Evolutionary conservation across 2,329 filamentous ascomycete species (phyloP), one percentile per base, ranked within the genome.

Genomic region (Saccharata proteae): DNA sequence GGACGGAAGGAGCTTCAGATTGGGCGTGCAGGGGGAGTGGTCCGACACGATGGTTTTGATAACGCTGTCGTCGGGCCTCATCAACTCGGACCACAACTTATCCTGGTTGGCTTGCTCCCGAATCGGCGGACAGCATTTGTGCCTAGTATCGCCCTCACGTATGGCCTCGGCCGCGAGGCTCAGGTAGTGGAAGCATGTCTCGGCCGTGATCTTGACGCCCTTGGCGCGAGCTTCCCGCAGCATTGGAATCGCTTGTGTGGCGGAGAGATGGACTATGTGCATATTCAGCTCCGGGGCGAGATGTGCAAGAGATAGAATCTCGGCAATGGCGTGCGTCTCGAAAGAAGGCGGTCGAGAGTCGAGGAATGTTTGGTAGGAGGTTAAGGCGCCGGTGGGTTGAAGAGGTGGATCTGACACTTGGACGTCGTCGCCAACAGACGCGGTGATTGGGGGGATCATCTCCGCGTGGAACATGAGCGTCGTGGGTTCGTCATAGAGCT

Each of bases 381-480:
- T 77, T 16, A 86, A 62, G 8, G 79, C 74, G 11, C 83, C 84
- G 16, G 69, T 66, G 4, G 82, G 82, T 1, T 71, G 71, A 5
- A 80, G 60, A 0, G 82, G 80, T 12, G 82, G 73, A 5, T 70
- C 64, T 0, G 80, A 81, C 16, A 61, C 58, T 46, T 82, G 78
- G 4, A 84, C 75, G 16, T 75, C 74, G 52, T 90, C 83, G 32
- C 81, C 80, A 2, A 86, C 80, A 0, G 82, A 85, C 42, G 74
- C 73, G 29, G 80, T 61, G 42, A 86, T 80, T 12, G 84, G 82
- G n/a, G 88, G 85, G 9, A 92, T 77, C 85, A 94, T 96, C 58
- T 98, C 90, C 35, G 90, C 90, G 52, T 98, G 90, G 63, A 98
- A 98, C 88, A 98, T 96, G 46, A 96, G 74, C 0, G 85, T 93